phyloP scores from a whole-genome alignment of 768 basidiomycete species.

The Gyrodon lividus region DNA sequence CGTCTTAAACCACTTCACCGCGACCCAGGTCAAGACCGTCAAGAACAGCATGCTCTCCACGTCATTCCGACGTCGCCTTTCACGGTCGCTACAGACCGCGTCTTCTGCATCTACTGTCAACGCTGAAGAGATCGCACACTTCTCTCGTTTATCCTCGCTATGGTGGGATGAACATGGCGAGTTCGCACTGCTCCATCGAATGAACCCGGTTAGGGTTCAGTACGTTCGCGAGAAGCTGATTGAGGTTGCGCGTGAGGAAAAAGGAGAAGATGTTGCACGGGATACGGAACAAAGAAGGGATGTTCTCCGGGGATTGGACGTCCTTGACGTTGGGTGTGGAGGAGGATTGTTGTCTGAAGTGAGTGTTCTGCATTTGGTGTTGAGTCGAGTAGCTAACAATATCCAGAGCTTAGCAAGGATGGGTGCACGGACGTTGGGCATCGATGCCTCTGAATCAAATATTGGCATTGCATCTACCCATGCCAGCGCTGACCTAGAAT shows the following conservation, averaged over 20 bases:
- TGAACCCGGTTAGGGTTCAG: conserved; percentile 89
- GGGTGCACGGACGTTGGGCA: conserved; percentile 84
- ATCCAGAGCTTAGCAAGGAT: conserved; percentile 79
- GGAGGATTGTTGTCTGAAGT: conserved; percentile 94
- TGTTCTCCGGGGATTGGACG: conserved; percentile 61
- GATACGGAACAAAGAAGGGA: conserved; percentile 31
- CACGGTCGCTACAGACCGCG: conserved; percentile 22
- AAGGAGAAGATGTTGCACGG: conserved; percentile 32
- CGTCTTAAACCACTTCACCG: not conserved
- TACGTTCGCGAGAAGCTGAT: conserved; percentile 78
- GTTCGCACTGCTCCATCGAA: conserved; percentile 82
- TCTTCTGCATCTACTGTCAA: conserved; percentile 48
- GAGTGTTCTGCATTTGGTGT: conserved; percentile 14
- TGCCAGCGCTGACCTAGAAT: conserved; percentile 69
- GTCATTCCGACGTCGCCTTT: conserved; percentile 15
- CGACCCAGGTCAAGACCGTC: not conserved
- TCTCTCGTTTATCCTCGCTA: conserved; percentile 81
- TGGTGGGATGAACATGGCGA: conserved; percentile 98
- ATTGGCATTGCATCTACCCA: conserved; percentile 83
- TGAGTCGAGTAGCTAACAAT: conserved; percentile 4
- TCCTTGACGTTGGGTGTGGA: conserved; percentile 93
- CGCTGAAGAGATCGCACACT: conserved; percentile 79
- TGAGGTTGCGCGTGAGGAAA: conserved; percentile 59
- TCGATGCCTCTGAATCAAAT: conserved; percentile 89
- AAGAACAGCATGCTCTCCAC: conserved; percentile 17